Conservation (phyloP, 139 green algal species). For the Picochlorum sp. region DNA sequence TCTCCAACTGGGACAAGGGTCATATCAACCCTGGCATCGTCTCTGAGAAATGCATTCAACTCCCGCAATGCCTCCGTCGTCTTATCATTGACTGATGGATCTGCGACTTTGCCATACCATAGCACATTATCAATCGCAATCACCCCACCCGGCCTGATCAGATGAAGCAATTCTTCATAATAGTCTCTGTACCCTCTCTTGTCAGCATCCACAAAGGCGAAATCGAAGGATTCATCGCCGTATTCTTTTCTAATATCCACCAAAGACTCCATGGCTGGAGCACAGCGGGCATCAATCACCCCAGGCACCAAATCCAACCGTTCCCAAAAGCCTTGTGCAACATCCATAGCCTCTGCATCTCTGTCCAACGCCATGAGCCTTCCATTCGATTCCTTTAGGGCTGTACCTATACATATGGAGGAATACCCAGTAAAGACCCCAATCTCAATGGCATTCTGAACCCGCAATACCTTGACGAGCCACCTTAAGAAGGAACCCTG, state of each 20-base stretch:
- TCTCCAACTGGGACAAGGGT: slow-evolving; percentile 76
- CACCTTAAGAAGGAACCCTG: slow-evolving; percentile 68
- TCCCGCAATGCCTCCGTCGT: slow-evolving; percentile 52
- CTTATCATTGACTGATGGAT: slow-evolving; percentile 39
- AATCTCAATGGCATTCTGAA: slow-evolving; percentile 42
- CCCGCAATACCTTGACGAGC: slow-evolving; percentile 56
- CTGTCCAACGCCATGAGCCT: slow-evolving; percentile 74
- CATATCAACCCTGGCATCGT: slow-evolving; percentile 59
- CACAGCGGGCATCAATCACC: slow-evolving; percentile 26
- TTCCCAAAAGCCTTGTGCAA: slow-evolving; percentile 63
- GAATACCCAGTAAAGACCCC: slow-evolving; percentile 89
- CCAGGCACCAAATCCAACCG: slow-evolving; percentile 51
- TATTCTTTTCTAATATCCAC: slow-evolving; percentile 15
- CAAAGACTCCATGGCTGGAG: slow-evolving; percentile 28
- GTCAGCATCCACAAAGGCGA: slow-evolving; percentile 90
- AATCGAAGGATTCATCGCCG: slow-evolving; percentile 51
- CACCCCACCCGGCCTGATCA: slow-evolving; percentile 77
- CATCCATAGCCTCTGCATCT: slow-evolving; percentile 49
- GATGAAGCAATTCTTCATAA: slow-evolving; percentile 69
- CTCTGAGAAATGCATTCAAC: slow-evolving; percentile 63
- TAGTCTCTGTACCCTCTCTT: slow-evolving; percentile 78
- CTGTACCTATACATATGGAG: slow-evolving; percentile 58
- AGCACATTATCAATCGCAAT: slow-evolving; percentile 92
- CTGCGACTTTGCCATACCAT: slow-evolving; percentile 61
- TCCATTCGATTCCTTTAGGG: slow-evolving; percentile 45